Conservation (phyloP, 352 stramenopile species). For the Phytophthora macrochlamydospora region DNA sequence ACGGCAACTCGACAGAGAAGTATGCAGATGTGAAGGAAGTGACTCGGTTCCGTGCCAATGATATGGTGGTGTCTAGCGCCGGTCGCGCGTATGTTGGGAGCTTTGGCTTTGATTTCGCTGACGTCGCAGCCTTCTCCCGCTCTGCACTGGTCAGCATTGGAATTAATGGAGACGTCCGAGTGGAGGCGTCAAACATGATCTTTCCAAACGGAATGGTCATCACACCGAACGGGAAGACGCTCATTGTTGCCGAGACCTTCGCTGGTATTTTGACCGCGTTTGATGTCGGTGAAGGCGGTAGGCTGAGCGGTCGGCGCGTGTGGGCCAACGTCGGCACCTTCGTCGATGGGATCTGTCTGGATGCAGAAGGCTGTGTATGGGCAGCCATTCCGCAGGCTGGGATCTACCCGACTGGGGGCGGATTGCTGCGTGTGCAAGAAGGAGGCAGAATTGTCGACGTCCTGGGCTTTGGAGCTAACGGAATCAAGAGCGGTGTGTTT, state of each 20-base stretch:
- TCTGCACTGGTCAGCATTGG: conserved; percentile 63
- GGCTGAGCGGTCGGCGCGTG: conserved; percentile 51
- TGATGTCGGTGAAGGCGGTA: conserved; percentile 47
- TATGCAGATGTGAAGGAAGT: conserved; percentile 54
- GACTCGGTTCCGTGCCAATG: conserved; percentile 53
- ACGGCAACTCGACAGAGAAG: conserved; percentile 20
- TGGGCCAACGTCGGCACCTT: conserved; percentile 56
- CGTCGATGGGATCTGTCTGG: conserved; percentile 61
- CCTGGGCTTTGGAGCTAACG: conserved; percentile 59
- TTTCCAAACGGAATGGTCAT: conserved; percentile 71
- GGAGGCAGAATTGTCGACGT: conserved; percentile 51
- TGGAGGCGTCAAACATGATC: conserved; percentile 57
- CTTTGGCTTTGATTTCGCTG: conserved; percentile 56
- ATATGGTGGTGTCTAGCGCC: conserved; percentile 49
- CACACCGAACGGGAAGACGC: conserved; percentile 67
- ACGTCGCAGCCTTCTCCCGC: conserved; percentile 27
- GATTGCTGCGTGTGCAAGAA: conserved; percentile 51
- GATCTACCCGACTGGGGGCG: conserved; percentile 47
- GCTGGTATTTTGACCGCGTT: conserved; percentile 52
- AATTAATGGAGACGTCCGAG: conserved; percentile 35
- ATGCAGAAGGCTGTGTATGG: conserved; percentile 75
- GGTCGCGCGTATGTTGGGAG: conserved; percentile 60
- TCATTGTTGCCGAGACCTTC: conserved; percentile 70
- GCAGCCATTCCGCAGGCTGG: conserved; percentile 49
- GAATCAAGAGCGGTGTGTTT: conserved; percentile 50